Conservation (phyloP, 495 filamentous ascomycete genomes). For the Neurospora sp. region DNA sequence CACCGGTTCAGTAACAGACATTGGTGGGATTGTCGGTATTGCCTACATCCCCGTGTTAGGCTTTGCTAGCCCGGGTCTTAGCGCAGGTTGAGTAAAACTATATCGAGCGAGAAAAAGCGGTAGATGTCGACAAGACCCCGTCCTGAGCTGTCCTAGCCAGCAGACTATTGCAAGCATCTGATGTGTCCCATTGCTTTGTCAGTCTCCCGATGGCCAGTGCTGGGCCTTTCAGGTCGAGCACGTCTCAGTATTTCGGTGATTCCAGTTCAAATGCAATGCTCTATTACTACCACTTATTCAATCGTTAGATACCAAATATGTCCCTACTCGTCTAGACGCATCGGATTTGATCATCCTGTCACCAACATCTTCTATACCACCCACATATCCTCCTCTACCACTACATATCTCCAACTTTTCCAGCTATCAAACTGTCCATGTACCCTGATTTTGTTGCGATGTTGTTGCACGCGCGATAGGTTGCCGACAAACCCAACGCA, state of each 20-base stretch:
- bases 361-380: background rate
- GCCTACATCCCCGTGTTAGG: no score
- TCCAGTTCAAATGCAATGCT: background rate
- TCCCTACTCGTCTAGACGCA: background rate
- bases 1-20: no score
- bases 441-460: background rate
- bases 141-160: background rate
- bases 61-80: no score
- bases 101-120: no score
- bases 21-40: no score
- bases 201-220: background rate
- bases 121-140: background rate
- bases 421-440: background rate
- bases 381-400: background rate
- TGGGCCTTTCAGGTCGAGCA: background rate
- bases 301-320: background rate
- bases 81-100: no score
- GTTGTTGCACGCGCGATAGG: background rate
- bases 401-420: background rate
- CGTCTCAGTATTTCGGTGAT: background rate
- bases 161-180: background rate
- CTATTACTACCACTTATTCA: background rate
- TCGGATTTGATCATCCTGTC: background rate
- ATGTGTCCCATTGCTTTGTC: background rate
- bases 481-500: background rate